Base-by-base conservation (phyloP, 2,329 filamentous ascomycete species). In the Alternaria dauci region DNA sequence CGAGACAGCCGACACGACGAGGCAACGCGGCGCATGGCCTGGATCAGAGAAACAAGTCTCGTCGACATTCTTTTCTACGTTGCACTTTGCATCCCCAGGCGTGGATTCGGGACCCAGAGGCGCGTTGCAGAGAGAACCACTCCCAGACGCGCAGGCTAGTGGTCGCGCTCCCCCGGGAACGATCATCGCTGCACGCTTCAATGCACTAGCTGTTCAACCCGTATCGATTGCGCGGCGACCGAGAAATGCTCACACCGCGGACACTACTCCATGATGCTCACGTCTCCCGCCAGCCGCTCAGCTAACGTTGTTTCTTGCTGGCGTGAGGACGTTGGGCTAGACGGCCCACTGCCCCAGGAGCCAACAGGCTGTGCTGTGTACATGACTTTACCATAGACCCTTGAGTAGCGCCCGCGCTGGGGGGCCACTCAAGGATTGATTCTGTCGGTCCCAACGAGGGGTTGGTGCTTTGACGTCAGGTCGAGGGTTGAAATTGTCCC, bases 161-260 rank as follows among this genome's bases (percentile, higher is more conserved):
- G 41, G 42, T 47, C 53, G 58, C 58, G 47, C 43, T 54, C 43
- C 20, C 46, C 46, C 42, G 61, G 50, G 43, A 52, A 47, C 46
- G 43, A 59, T 59, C 67, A 70, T 69, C 60, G 66, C 58, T 70
- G 66, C 62, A 58, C 32, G 48, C 42, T 53, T 48, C 38, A 54
- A 59, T 62, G 58, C 65, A 61, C 60, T 61, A 69, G 55, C 55
- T 39, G 50, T 38, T 23, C 44, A 54, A 43, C 48, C 32, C 57
- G 52, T 71, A 71, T 70, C 68, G 69, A 71, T 71, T 71, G 65
- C 69, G 64, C 55, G 65, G 57, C 55, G 57, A 58, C 62, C 32
- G 25, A 38, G 48, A 25, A 36, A 46, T 25, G 9, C 30, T 34
- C 6, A 34, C 30, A 30, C 46, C 30, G 4, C 30, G 7, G 18